Evolutionary conservation across 305 asterid species (phyloP), one percentile per base, ranked within the genome.

Genomic region (Plantago lanceolata): DNA sequence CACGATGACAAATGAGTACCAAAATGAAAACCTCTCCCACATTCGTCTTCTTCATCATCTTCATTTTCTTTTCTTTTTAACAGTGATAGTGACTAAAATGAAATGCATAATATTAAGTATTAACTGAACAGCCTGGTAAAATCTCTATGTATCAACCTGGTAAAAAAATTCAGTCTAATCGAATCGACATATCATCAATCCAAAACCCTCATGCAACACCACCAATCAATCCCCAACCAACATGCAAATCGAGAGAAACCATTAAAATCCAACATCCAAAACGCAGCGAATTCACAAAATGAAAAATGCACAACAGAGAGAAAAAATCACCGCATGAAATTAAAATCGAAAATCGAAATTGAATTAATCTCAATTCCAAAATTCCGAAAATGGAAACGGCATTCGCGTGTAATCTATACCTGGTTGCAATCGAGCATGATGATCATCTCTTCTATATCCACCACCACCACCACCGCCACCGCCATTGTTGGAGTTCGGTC

Each of bases 11-110:
- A 15, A 40, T 40, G 45, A 40, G 45, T 40, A 11, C 9, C 15
- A 9, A 40, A 2, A 0, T 40, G 14, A 40, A 40, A 12, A 9
- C 1, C 11, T 40, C 45, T 24, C 28, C 1, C 28, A 24, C 28
- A 8, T 45, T 48, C 68, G 1, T 62, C 58, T 44, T 47, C 44
- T 40, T 68, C 61, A 67, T 68, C 65, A 54, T 58, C 56, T 71
- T 24, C 59, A 59, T 19, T 48, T 43, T 57, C 67, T 56, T 71
- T 71, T 44, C 66, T 56, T 71, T 71, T 44, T 62, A 63, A 20
- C 63, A 26, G 33, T 45, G 3, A 24, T 24, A 24, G 28, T 24
- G 28, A 24, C 3, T 24, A 24, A 24, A 24, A 24, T 3, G 28
- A 24, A 24, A 24, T 24, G 28, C 28, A 24, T 24, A 24, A 24